These are phyloP conservation scores for Adansonia rubrostipa DNA, from an alignment of 441 rosid genomes.

Conservation along the genomic window DNA sequence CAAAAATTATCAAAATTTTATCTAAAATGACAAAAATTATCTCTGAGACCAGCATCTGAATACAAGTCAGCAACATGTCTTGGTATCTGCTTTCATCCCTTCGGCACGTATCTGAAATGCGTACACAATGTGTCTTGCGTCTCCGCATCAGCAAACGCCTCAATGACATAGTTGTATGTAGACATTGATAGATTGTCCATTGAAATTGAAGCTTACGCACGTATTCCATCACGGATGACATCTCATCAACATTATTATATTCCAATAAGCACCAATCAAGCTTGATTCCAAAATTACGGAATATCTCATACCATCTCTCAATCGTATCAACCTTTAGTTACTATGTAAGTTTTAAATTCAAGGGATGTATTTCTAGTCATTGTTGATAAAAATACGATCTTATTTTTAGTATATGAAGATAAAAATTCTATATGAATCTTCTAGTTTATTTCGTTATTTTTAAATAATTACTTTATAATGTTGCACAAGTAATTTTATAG, in stretches of 20 bases:
- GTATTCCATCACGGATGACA: constrained; percentile 94
- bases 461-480: too few relatives aligned
- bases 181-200: constrained; percentile 65
- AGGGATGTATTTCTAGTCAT: too few relatives aligned
- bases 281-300: constrained; percentile 72
- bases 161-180: constrained; percentile 85
- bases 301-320: constrained; percentile 96
- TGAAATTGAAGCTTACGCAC: constrained; percentile 88
- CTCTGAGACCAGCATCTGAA: too few relatives aligned
- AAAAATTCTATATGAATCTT: too few relatives aligned
- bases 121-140: constrained; percentile 83
- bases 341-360: too few relatives aligned
- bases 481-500: too few relatives aligned
- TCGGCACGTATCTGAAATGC: constrained; percentile 86
- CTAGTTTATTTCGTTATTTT: too few relatives aligned
- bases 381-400: too few relatives aligned
- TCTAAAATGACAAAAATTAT: too few relatives aligned
- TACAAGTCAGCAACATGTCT: constrained; percentile 55
- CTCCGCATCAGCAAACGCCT: constrained; percentile 86
- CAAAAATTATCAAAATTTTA: too few relatives aligned
- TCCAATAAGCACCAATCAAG: constrained; percentile 85
- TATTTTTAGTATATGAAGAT: too few relatives aligned
- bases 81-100: constrained; percentile 82
- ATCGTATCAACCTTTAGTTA: too few relatives aligned
- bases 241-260: constrained; percentile 81